These are phyloP conservation scores for Sisymbrium irio DNA, from an alignment of 345 rosid species.

Conservation along the genomic window DNA sequence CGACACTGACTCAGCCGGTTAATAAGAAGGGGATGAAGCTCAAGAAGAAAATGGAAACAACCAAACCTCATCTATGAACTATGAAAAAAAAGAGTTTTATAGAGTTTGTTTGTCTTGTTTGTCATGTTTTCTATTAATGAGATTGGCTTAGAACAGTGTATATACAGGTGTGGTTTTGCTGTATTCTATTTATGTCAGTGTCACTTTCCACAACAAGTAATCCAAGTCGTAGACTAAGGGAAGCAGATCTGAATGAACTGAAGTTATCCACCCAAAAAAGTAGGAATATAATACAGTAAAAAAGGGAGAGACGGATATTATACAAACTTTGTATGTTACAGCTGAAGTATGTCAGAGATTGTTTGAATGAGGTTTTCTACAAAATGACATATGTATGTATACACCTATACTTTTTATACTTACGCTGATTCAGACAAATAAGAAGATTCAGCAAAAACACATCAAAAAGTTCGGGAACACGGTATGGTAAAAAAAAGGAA, in stretches of 20 bases:
- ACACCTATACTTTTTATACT: constrained; percentile 25
- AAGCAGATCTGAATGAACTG: background rate
- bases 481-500: constrained; percentile 17
- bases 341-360: constrained; percentile 2
- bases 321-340: constrained; percentile 28
- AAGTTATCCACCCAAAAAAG: background rate
- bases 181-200: background rate
- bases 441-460: constrained; percentile 34
- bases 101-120: constrained; percentile 9
- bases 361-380: constrained; percentile 4
- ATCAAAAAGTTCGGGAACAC: constrained; percentile 12
- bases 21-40: constrained; percentile 38
- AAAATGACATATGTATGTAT: background rate
- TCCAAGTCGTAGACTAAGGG: background rate
- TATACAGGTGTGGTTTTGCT: background rate
- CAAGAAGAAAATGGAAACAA: constrained; percentile 38
- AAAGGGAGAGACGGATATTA: background rate
- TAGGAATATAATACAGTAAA: background rate
- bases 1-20: constrained; percentile 24
- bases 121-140: background rate
- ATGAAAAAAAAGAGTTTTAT: background rate
- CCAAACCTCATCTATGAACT: background rate
- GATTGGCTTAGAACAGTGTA: constrained; percentile 20
- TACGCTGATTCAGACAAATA: constrained; percentile 33
- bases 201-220: background rate